These are phyloP conservation scores for Austroboletus novae-zelandiae DNA, from an alignment of 1,284 basidiomycete species.

Conservation along the genomic window DNA sequence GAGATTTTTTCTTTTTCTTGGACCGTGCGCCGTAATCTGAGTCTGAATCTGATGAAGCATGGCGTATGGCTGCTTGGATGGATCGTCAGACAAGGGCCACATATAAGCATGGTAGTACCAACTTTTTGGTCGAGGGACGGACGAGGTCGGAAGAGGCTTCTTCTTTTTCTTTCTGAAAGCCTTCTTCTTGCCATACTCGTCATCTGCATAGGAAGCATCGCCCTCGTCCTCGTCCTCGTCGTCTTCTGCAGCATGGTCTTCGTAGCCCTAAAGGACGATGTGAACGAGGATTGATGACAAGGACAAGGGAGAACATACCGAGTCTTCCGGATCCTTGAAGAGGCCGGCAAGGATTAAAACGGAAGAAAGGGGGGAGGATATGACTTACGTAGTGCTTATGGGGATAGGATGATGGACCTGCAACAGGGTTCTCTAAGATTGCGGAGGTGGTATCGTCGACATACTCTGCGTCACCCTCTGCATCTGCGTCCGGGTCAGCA, in stretches of 20 bases:
- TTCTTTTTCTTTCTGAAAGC: constrained; percentile 65
- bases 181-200: constrained; percentile 72
- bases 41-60: constrained; percentile 67
- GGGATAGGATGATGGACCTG: constrained; percentile 31
- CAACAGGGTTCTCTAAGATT: constrained; percentile 30
- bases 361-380: not conserved
- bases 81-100: constrained; percentile 31
- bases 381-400: constrained; percentile 28
- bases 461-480: constrained; percentile 41
- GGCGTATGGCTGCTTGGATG: constrained; percentile 44
- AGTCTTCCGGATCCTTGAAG: constrained; percentile 61
- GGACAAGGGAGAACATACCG: constrained; percentile 44
- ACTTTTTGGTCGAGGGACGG: constrained; percentile 60
- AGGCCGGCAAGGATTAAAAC: constrained; percentile 11
- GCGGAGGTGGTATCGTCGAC: constrained; percentile 30
- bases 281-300: constrained; percentile 23
- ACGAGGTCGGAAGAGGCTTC: constrained; percentile 39
- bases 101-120: constrained; percentile 14
- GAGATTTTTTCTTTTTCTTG: constrained; percentile 81
- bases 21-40: constrained; percentile 86
- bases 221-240: constrained; percentile 53
- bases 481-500: constrained; percentile 33
- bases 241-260: constrained; percentile 55
- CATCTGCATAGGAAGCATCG: constrained; percentile 74
- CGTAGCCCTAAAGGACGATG: constrained; percentile 56